Conservation (phyloP, 1,139 yeast genomes). For the Waltiozyma sp. region DNA sequence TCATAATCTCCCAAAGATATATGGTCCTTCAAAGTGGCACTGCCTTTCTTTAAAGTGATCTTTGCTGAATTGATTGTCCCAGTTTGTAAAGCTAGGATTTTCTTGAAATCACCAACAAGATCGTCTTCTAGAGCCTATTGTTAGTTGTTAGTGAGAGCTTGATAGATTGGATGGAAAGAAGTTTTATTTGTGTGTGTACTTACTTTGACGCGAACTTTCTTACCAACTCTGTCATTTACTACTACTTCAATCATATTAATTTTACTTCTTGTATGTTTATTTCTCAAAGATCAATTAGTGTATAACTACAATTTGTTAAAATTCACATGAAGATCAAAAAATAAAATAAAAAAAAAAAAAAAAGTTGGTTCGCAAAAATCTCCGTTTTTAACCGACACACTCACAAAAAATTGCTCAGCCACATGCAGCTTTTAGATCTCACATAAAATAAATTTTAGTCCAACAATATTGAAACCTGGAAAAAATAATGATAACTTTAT, state of each 20-base stretch:
- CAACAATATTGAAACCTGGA: no score
- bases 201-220: constrained; percentile 68
- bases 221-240: constrained; percentile 63
- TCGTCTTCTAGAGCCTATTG: constrained; percentile 49
- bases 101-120: constrained; percentile 86
- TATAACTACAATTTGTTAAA: no score
- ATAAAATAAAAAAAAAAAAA: no score
- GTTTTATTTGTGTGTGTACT: constrained; percentile 1
- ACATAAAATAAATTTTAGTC: no score
- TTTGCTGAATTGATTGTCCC: constrained; percentile 62
- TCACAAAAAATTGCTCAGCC: no score
- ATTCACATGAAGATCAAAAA: no score
- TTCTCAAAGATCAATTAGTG: no score
- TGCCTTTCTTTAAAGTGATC: constrained; percentile 63
- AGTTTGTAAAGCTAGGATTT: constrained; percentile 69
- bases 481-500: no score
- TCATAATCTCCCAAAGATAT: constrained; percentile 88
- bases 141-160: not conserved
- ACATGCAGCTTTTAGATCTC: no score
- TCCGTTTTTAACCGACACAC: not conserved
- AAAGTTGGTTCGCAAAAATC: no score
- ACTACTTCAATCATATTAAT: constrained; percentile 43
- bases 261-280: not conserved
- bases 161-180: not conserved
- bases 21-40: constrained; percentile 77